Percentiles rank a stretch among this genome's conserved stretches.
Conservation (phyloP, 1,284 basidiomycete genomes). For the Thecaphora thlaspeos region DNA sequence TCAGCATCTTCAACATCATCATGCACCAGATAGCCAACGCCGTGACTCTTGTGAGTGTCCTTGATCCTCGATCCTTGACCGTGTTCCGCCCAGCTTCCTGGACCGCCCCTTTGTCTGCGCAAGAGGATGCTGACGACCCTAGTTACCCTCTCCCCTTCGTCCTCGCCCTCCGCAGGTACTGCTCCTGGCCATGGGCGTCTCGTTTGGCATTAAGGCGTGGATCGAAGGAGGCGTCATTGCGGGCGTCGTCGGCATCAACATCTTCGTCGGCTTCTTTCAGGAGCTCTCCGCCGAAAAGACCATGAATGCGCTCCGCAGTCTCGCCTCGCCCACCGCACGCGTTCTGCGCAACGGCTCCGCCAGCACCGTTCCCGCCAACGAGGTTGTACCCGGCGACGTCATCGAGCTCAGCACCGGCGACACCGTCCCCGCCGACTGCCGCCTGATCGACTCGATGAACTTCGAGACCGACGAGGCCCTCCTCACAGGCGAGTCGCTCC, state of each 20-base stretch:
- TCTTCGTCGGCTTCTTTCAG: constrained; percentile 63
- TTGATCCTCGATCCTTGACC: too few relatives aligned
- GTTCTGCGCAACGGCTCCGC: constrained; percentile 65
- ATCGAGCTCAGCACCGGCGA: constrained; percentile 55
- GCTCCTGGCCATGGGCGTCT: constrained; percentile 67
- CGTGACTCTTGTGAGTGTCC: constrained; percentile 48
- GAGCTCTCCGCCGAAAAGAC: constrained; percentile 66
- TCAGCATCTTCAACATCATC: constrained; percentile 43
- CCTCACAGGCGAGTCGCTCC: constrained; percentile 69
- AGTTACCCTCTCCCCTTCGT: background rate
- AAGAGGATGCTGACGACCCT: too few relatives aligned
- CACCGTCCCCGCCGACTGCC: constrained; percentile 53
- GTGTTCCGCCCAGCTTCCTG: too few relatives aligned
- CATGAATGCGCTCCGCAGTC: constrained; percentile 64
- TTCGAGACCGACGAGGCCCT: constrained; percentile 66
- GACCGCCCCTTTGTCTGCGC: too few relatives aligned
- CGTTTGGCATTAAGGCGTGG: constrained; percentile 65
- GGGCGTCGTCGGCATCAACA: constrained; percentile 64
- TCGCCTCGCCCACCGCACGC: constrained; percentile 67
- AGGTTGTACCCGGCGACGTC: constrained; percentile 65
- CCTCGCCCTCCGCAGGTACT: constrained; percentile 42
- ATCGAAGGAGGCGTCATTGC: constrained; percentile 69
- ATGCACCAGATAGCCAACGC: constrained; percentile 56
- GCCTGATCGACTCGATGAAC: constrained; percentile 54
- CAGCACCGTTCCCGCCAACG: constrained; percentile 63